Percentiles rank a stretch among this genome's conserved stretches.
Conservation (phyloP, 495 filamentous ascomycete species). For the Annulohypoxylon bovei region DNA sequence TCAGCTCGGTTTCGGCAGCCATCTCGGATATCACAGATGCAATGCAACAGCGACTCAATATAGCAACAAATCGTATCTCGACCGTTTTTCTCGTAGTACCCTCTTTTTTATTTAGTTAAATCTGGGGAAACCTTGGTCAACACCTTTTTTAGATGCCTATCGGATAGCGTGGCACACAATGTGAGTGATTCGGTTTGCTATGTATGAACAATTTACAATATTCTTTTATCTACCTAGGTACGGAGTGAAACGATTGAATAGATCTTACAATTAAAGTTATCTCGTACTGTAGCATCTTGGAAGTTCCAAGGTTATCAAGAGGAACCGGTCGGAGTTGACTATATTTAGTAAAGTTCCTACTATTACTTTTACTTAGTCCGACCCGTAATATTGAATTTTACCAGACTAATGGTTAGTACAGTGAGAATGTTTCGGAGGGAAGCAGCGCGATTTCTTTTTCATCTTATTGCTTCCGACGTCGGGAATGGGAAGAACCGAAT, state of each 20-base stretch:
- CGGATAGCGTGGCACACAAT: not conserved
- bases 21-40: slow-evolving; percentile 40
- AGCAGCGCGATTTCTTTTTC: slow-evolving; percentile 30
- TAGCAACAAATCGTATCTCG: slow-evolving; percentile 30
- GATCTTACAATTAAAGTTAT: not conserved
- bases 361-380: slow-evolving; percentile 3
- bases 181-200: not conserved
- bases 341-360: not conserved
- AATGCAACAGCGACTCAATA: slow-evolving; percentile 40
- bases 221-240: slow-evolving; percentile 1
- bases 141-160: slow-evolving; percentile 16
- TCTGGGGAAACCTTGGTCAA: slow-evolving; percentile 41
- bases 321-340: not conserved
- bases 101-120: slow-evolving; percentile 40
- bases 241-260: no score
- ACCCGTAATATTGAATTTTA: slow-evolving; percentile 21
- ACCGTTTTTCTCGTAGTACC: slow-evolving; percentile 28
- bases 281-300: not conserved
- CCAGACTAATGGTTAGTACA: slow-evolving; percentile 21
- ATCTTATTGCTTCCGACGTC: slow-evolving; percentile 27
- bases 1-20: slow-evolving; percentile 40
- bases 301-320: not conserved
- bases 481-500: slow-evolving; percentile 1
- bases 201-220: not conserved
- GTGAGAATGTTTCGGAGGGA: slow-evolving; percentile 18